Conservation (phyloP, 2,329 filamentous ascomycete species). For the Aspergillus alliaceus region DNA sequence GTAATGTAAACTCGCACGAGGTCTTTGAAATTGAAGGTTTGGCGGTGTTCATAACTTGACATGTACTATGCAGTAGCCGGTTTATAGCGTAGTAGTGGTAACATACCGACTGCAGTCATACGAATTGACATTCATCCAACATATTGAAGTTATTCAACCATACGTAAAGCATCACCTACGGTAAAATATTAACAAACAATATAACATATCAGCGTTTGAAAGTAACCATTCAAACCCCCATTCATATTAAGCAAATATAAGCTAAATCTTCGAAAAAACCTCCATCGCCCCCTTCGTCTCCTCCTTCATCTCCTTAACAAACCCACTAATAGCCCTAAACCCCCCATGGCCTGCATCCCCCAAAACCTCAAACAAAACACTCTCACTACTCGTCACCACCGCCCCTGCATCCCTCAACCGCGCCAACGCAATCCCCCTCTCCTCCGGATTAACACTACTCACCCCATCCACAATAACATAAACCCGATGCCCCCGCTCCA, state of each 20-base stretch:
- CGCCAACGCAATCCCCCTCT: slow-evolving; percentile 76
- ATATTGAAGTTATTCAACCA: neutral
- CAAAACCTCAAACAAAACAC: slow-evolving; percentile 84
- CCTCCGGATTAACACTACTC: slow-evolving; percentile 79
- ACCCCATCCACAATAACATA: slow-evolving; percentile 89
- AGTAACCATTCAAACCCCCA: too few relatives aligned
- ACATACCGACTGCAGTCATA: neutral
- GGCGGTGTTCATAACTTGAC: neutral
- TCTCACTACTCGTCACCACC: slow-evolving; percentile 82
- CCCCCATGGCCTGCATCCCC: slow-evolving; percentile 71
- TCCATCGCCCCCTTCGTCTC: slow-evolving; percentile 70
- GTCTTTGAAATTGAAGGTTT: neutral
- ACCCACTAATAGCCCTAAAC: slow-evolving; percentile 69
- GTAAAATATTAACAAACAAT: too few relatives aligned
- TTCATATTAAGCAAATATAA: too few relatives aligned
- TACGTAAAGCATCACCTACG: neutral
- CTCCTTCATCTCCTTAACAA: slow-evolving; percentile 75
- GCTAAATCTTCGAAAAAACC: slow-evolving; percentile 62
- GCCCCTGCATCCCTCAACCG: slow-evolving; percentile 74
- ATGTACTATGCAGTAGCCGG: slow-evolving; percentile 12
- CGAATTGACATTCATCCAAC: neutral
- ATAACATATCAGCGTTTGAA: too few relatives aligned
- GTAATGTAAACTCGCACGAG: neutral
- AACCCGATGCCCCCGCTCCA: slow-evolving; percentile 72
- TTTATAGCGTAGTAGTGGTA: slow-evolving; percentile 14